Base-by-base conservation (phyloP, 805 yeast species). In the Metschnikowia dekortorum region DNA sequence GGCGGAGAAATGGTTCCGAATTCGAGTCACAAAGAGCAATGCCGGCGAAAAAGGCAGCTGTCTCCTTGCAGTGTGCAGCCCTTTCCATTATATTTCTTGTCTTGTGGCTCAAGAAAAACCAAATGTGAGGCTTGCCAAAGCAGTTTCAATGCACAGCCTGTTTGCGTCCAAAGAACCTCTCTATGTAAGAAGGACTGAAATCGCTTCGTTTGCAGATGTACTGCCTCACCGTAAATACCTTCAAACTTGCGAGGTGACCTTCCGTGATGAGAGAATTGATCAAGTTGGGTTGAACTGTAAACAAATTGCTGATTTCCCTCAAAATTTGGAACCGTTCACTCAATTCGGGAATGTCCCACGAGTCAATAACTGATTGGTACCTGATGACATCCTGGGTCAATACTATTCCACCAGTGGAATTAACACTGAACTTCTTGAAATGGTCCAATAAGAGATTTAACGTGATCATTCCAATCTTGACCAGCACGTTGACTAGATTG, bases 361-460 rank as follows among this genome's bases (percentile, higher is more conserved):
- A 75, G 49, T 84, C 89, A 39, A 87, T 76, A 11, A 80, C 74
- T 13, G 79, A 74, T 64, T 89, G 92, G 61, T 85, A 88, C 42
- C 87, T 80, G 36, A 87, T 85, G 7, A 87, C 82, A 67, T 91
- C 97, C 59, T 85, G 87, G 0, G 96, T 87, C 11, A 89, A 78
- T 11, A 86, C 81, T 53, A 85, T 75, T 31, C 96, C 96, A 47
- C 97, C 98, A 6, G 83, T 80, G 1, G 89, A 82, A 58, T 82
- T 87, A 55, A 91, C 88, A 38, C 80, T 82, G 63, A 81, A 87
- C 60, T 83, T 86, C 53, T 83, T 83, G 64, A 85, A 84, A 63
- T 91, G 97, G 29, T 75, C 79, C 57, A 89, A 70, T 43, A 92
- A 68, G 40, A 80, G 72, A 29, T 75, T 74, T 57, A 85, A 76